Percentiles rank a stretch among this genome's conserved stretches.
phyloP scores from a whole-genome alignment of 768 basidiomycete species.

The Lactarius hengduanensis region DNA sequence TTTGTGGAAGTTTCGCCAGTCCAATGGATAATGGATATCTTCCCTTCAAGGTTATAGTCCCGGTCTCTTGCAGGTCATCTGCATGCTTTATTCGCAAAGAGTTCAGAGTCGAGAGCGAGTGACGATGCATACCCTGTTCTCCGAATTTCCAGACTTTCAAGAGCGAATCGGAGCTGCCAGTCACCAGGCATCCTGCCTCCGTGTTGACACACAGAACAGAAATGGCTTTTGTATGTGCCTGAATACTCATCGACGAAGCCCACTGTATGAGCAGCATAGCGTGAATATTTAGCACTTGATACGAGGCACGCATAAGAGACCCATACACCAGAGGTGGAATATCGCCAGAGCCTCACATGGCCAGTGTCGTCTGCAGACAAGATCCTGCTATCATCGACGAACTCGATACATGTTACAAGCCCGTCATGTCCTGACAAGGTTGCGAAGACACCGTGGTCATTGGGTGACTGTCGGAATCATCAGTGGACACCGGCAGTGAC shows the following conservation, averaged over 20 bases:
- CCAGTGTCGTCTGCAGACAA: constrained; percentile 80
- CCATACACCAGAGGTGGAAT: constrained; percentile 37
- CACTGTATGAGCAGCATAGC: constrained; percentile 48
- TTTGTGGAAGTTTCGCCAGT: constrained; percentile 60
- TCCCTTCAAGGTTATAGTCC: constrained; percentile 62
- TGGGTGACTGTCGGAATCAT: constrained; percentile 19
- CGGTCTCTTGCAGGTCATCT: constrained; percentile 39
- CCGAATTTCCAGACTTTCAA: constrained; percentile 71
- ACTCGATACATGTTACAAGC: constrained; percentile 74
- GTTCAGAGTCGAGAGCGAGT: constrained; percentile 3
- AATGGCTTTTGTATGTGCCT: constrained; percentile 70
- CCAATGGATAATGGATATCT: constrained; percentile 75
- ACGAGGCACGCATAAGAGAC: constrained; percentile 37
- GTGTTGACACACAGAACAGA: constrained; percentile 57
- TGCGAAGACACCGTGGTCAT: constrained; percentile 54
- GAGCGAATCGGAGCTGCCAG: constrained; percentile 79
- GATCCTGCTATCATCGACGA: constrained; percentile 51
- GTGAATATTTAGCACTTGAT: constrained; percentile 22
- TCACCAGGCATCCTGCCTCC: constrained; percentile 50
- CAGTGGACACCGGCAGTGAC: constrained; percentile 9
- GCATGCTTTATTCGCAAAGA: not conserved
- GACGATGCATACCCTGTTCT: constrained; percentile 35
- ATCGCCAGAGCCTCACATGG: constrained; percentile 58
- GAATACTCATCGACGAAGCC: constrained; percentile 42
- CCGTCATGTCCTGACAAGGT: constrained; percentile 78